Percentiles rank a stretch among this genome's conserved stretches.
These are phyloP conservation scores for Symbiodinium natans DNA, from an alignment of 73 alveolate species.

Conservation along the genomic window DNA sequence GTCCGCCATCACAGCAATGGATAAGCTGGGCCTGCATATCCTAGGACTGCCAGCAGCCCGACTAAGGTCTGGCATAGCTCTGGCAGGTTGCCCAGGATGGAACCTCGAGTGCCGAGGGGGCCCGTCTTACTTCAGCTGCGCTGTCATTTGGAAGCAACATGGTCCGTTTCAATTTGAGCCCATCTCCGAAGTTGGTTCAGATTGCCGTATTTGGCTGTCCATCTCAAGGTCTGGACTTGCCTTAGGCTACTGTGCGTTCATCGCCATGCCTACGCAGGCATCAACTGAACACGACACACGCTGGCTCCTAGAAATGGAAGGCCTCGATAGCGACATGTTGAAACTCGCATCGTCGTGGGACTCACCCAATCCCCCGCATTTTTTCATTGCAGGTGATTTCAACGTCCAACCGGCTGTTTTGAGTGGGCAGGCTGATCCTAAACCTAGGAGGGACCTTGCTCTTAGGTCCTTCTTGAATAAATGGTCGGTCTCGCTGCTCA, in stretches of 20 bases:
- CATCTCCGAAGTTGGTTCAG: background rate
- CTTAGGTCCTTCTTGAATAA: background rate
- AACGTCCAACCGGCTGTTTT: background rate
- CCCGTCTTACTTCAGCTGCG: background rate
- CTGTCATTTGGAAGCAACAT: background rate
- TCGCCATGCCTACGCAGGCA: background rate
- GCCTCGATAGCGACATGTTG: background rate
- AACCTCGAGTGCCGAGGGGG: background rate
- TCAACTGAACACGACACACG: background rate
- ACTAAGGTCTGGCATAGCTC: background rate
- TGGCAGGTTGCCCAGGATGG: background rate
- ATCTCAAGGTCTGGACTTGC: background rate
- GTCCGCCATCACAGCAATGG: background rate
- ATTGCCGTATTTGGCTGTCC: background rate
- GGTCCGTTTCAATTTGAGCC: background rate
- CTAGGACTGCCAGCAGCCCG: background rate
- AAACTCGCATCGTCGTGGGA: background rate
- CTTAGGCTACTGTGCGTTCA: background rate
- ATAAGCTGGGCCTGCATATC: background rate
- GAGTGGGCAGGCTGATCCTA: background rate
- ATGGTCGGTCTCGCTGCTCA: background rate
- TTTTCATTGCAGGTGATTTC: background rate
- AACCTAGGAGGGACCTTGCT: background rate
- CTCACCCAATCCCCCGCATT: background rate
- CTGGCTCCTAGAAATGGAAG: background rate